Conservation (phyloP, 495 filamentous ascomycete genomes). For the Lasiosphaeria ovina region DNA sequence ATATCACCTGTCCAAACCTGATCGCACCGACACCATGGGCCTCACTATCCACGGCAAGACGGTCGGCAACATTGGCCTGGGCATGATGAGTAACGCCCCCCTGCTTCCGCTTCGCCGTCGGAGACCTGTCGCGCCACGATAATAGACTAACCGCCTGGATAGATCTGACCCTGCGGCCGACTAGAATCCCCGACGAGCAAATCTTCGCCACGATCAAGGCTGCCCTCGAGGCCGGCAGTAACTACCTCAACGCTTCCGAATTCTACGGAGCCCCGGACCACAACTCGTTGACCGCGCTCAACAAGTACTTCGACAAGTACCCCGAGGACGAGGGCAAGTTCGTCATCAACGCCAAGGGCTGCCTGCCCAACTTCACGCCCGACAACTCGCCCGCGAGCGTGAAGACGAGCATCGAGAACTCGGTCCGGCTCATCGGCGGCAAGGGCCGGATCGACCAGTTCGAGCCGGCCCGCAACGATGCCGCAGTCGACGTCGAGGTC, state of each 20-base stretch:
- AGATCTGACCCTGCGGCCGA: constrained; percentile 58
- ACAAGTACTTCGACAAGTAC: constrained; percentile 64
- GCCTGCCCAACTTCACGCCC: constrained; percentile 37
- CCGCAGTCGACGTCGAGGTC: constrained; percentile 47
- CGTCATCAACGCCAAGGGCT: constrained; percentile 65
- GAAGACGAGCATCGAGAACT: constrained; percentile 66
- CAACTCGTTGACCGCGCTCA: constrained; percentile 65
- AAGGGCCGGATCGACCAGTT: constrained; percentile 82
- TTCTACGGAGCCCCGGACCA: constrained; percentile 72
- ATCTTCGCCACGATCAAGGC: constrained; percentile 66
- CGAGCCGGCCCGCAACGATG: constrained; percentile 72
- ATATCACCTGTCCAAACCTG: too few relatives aligned
- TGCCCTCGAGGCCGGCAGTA: constrained; percentile 63
- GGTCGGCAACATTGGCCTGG: constrained; percentile 57
- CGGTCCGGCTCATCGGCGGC: constrained; percentile 61
- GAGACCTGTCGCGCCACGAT: too few relatives aligned
- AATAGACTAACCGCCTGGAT: too few relatives aligned
- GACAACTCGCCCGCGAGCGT: constrained; percentile 64
- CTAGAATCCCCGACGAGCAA: constrained; percentile 53
- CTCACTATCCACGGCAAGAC: constrained; percentile 46
- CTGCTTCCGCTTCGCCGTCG: too few relatives aligned
- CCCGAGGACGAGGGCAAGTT: constrained; percentile 67
- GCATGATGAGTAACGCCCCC: constrained; percentile 50
- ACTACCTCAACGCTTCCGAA: constrained; percentile 68
- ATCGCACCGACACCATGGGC: constrained; percentile 14